Conservation (phyloP, 805 yeast genomes). For the Suhomyces faveliae region DNA sequence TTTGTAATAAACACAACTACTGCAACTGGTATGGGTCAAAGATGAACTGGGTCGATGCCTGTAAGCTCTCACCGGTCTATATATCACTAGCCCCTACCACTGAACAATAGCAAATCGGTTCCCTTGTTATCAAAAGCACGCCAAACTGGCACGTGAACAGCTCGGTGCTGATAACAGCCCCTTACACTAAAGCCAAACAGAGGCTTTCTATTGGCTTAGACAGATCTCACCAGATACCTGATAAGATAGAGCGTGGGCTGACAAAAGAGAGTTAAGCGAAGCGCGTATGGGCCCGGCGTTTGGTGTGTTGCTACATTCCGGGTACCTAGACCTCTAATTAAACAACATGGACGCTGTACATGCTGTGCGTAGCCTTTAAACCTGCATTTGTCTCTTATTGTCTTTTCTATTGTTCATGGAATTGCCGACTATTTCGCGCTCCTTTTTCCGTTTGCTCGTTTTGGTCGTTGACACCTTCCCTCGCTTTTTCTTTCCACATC, state of each 20-base stretch:
- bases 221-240: neutral
- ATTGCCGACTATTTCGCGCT: too few species aligned
- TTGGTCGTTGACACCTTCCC: neutral
- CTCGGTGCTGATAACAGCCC: constrained; percentile 1
- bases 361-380: too few species aligned
- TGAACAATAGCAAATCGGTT: neutral
- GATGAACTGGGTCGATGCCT: too few species aligned
- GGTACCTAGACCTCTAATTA: too few species aligned
- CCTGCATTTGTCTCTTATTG: too few species aligned
- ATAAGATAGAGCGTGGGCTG: neutral
- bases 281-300: neutral
- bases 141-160: neutral
- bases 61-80: neutral
- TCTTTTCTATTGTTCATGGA: too few species aligned
- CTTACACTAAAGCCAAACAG: neutral
- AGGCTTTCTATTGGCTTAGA: constrained; percentile 2
- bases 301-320: too few species aligned
- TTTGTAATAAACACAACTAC: too few species aligned
- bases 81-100: neutral
- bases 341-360: too few species aligned
- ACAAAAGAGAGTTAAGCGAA: neutral
- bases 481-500: neutral
- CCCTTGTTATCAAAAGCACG: neutral
- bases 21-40: too few species aligned
- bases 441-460: neutral